Evolutionary conservation across 2,329 filamentous ascomycete species (phyloP).

Genomic region (Teratosphaeria destructans): DNA sequence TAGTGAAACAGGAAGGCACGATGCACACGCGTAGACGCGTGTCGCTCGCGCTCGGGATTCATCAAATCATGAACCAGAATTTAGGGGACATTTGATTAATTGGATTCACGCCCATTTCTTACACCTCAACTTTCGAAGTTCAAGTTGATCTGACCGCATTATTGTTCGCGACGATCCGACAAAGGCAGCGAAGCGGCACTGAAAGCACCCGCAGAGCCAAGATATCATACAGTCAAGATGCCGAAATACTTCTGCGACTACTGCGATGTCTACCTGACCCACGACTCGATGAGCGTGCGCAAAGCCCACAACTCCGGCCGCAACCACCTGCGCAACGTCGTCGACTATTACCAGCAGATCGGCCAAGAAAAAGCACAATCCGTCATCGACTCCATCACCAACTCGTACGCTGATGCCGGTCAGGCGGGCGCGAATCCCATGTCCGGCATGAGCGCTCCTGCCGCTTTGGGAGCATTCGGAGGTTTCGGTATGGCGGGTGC

Average conservation of each 20-base stretch:
- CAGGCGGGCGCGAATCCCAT: constrained; percentile 79
- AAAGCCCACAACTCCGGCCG: constrained; percentile 96
- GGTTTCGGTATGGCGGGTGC: constrained; percentile 7
- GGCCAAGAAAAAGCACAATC: constrained; percentile 97
- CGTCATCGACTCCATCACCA: constrained; percentile 96
- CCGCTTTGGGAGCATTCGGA: constrained; percentile 4
- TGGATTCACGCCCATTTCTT: neutral
- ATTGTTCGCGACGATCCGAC: neutral
- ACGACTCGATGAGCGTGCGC: constrained; percentile 99
- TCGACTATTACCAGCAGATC: constrained; percentile 99
- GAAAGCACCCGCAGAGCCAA: neutral
- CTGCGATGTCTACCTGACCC: constrained; percentile 99
- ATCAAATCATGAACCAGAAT: neutral
- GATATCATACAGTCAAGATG: constrained; percentile 12
- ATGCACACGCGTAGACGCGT: neutral
- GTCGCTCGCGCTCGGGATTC: neutral
- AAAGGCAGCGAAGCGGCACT: neutral
- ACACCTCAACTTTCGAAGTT: neutral
- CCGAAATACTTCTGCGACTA: constrained; percentile 59
- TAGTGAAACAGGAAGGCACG: neutral
- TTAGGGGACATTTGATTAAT: neutral
- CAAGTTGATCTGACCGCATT: neutral
- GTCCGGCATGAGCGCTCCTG: constrained; percentile 36
- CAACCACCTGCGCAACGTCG: constrained; percentile 94
- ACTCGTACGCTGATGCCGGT: constrained; percentile 87